phyloP scores from a whole-genome alignment of 2,329 filamentous ascomycete genomes.

The Tolypocladium amazonense region DNA sequence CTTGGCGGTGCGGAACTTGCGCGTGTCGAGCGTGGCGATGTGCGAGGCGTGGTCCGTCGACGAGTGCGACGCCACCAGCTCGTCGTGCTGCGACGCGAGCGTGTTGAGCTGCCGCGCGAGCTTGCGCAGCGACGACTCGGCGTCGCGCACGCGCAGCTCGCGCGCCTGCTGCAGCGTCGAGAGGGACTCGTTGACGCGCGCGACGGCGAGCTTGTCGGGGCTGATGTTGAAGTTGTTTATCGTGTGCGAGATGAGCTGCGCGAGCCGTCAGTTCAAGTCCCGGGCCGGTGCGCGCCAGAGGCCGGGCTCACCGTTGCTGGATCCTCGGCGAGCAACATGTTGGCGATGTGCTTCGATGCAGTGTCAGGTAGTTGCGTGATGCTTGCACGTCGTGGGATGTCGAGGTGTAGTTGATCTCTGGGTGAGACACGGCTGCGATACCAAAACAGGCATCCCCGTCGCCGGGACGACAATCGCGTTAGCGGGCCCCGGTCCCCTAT shows the following conservation, averaged over 20 bases:
- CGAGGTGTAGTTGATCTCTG: background rate
- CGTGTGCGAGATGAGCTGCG: constrained; percentile 58
- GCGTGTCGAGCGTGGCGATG: constrained; percentile 79
- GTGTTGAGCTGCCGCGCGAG: constrained; percentile 68
- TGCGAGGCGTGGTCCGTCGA: constrained; percentile 69
- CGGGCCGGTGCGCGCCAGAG: background rate
- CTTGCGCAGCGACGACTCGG: constrained; percentile 56
- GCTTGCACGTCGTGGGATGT: background rate
- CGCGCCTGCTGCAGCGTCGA: constrained; percentile 76
- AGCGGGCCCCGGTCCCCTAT: background rate
- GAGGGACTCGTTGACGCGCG: constrained; percentile 76
- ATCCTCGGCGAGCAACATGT: constrained; percentile 90
- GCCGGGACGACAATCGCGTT: constrained; percentile 6
- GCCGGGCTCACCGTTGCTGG: constrained; percentile 61
- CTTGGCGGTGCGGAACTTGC: constrained; percentile 93
- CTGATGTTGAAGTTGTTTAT: constrained; percentile 91
- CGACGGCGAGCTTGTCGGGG: constrained; percentile 74
- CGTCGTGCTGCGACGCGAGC: constrained; percentile 64
- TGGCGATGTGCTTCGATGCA: constrained; percentile 20
- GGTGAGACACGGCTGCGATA: background rate
- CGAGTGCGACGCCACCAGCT: constrained; percentile 66
- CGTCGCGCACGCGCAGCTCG: constrained; percentile 62
- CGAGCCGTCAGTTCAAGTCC: background rate
- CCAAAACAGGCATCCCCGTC: constrained; percentile 1
- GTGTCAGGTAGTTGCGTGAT: background rate